These are phyloP conservation scores for Malassezia pachydermatis DNA, from an alignment of 1,284 basidiomycete species.

Conservation along the genomic window DNA sequence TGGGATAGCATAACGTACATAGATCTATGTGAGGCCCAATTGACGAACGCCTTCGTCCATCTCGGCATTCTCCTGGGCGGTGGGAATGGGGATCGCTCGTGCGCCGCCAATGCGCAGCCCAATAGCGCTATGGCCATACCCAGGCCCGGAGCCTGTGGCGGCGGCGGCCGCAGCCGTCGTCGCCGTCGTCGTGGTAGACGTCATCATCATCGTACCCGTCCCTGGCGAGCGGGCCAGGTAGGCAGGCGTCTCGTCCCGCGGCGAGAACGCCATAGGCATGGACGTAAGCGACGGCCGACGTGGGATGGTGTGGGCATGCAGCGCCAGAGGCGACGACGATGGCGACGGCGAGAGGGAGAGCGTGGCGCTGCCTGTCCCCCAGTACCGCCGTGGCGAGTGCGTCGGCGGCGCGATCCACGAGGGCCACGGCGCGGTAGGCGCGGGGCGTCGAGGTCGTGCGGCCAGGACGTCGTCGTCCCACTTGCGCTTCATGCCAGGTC, in stretches of 20 bases:
- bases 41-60: conserved; percentile 25
- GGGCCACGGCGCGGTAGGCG: background rate
- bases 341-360: conserved; percentile 13
- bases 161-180: no score
- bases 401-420: background rate
- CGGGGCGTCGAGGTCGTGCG: background rate
- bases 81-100: background rate
- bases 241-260: background rate
- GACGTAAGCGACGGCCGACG: background rate
- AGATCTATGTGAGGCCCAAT: conserved; percentile 14
- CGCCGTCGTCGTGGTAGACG: no score
- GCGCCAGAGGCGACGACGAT: conserved; percentile 13
- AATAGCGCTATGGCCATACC: conserved; percentile 17
- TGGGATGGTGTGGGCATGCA: background rate
- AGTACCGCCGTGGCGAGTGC: conserved; percentile 7
- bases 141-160: conserved; percentile 13
- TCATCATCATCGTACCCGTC: no score
- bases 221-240: conserved; percentile 5
- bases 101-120: conserved; percentile 13
- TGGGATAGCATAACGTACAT: conserved; percentile 18
- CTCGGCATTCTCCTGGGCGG: conserved; percentile 24
- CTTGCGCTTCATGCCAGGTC: conserved; percentile 13
- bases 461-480: background rate
- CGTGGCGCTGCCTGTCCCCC: background rate
- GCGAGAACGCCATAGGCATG: no score